Evolutionary conservation across 2,329 filamentous ascomycete species (phyloP).

Genomic region (Xylariales sp.): DNA sequence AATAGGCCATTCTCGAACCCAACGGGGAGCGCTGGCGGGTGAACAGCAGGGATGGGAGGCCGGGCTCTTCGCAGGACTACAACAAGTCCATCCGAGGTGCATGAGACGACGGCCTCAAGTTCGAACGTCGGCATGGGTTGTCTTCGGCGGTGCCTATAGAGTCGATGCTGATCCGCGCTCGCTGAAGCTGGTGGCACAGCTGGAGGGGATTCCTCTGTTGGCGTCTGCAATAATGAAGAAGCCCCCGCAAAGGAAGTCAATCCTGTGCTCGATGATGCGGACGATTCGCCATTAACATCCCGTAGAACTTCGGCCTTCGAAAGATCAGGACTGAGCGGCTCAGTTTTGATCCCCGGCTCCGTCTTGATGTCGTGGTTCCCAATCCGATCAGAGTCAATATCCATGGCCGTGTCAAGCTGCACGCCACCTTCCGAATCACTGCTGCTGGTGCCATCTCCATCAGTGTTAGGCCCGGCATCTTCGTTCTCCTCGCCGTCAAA

Average conservation of each 20-base stretch:
- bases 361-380: constrained; percentile 28
- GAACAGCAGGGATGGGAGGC: constrained; percentile 58
- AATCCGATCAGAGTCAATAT: constrained; percentile 29
- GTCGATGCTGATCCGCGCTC: not conserved
- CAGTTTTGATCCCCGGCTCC: constrained; percentile 32
- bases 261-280: not conserved
- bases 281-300: constrained; percentile 3
- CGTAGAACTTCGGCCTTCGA: constrained; percentile 25
- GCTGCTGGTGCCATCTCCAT: constrained; percentile 24
- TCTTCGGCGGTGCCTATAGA: constrained; percentile 17
- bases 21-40: constrained; percentile 42
- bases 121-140: constrained; percentile 51
- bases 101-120: constrained; percentile 86
- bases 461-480: constrained; percentile 36
- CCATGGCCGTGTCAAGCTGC: constrained; percentile 38
- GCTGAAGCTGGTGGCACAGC: constrained; percentile 7
- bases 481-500: constrained; percentile 38
- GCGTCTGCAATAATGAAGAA: not conserved
- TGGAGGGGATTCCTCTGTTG: not conserved
- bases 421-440: constrained; percentile 42
- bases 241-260: not conserved
- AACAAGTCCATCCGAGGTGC: constrained; percentile 81
- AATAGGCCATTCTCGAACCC: constrained; percentile 62
- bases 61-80: constrained; percentile 73
- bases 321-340: constrained; percentile 24